Percentiles rank a stretch among this genome's conserved stretches.
These are phyloP conservation scores for Fusarium longipes DNA, from an alignment of 2,329 filamentous ascomycete species.

Conservation along the genomic window DNA sequence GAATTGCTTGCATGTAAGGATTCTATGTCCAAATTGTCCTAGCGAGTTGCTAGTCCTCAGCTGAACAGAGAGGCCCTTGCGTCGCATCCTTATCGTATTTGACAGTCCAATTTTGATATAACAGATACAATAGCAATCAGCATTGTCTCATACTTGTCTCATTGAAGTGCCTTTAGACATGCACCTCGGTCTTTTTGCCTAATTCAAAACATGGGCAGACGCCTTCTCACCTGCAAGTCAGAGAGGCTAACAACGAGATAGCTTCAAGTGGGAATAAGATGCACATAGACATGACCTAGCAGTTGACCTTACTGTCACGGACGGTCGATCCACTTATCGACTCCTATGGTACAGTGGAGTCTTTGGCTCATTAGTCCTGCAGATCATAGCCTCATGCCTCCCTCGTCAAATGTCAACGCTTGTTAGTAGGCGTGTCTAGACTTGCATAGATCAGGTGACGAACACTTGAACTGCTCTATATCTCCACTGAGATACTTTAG, in stretches of 20 bases:
- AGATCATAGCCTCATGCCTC: conserved; percentile 14
- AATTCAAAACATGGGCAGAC: background rate
- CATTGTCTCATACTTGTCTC: background rate
- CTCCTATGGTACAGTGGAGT: conserved; percentile 1
- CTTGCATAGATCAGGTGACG: background rate
- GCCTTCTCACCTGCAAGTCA: background rate
- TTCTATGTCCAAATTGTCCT: background rate
- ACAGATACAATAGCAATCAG: background rate
- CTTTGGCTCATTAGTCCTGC: conserved; percentile 3
- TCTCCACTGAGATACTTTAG: background rate
- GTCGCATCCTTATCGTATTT: conserved; percentile 6
- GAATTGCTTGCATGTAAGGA: conserved; percentile 2
- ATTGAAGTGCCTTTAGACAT: background rate
- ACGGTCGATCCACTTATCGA: background rate
- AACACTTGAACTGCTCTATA: background rate
- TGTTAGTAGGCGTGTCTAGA: background rate
- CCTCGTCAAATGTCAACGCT: conserved; percentile 1
- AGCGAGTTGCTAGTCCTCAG: conserved; percentile 12
- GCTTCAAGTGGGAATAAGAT: background rate
- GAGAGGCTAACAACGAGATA: background rate
- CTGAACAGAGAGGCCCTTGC: conserved; percentile 16
- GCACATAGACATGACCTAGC: too few species aligned
- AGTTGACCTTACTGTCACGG: background rate
- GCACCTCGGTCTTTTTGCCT: background rate
- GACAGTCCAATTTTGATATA: background rate